phyloP scores from a whole-genome alignment of 495 filamentous ascomycete genomes.

The Aspergillus coremiiformis region DNA sequence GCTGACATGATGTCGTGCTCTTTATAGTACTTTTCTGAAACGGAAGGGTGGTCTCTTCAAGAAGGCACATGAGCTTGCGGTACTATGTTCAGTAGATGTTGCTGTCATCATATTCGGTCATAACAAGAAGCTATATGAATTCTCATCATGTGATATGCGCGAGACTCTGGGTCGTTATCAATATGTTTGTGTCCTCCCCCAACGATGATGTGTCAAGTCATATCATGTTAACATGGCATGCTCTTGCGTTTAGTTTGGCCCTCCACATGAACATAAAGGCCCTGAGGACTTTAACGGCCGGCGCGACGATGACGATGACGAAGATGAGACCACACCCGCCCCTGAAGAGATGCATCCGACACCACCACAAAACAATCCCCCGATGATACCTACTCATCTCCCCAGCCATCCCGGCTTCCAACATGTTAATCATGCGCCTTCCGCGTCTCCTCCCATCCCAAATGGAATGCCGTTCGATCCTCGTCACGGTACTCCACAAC shows the following conservation, averaged over 20 bases:
- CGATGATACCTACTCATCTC: conserved; percentile 68
- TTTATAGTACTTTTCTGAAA: conserved; percentile 90
- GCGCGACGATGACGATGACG: conserved; percentile 80
- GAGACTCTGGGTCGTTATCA: conserved; percentile 80
- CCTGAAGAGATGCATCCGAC: conserved; percentile 50
- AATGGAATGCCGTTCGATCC: conserved; percentile 68
- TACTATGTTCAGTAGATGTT: conserved; percentile 96
- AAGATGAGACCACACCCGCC: conserved; percentile 54
- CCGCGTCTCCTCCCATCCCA: conserved; percentile 80
- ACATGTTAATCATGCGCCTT: conserved; percentile 79
- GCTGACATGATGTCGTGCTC: neutral
- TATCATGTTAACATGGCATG: neutral
- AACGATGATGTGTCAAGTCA: neutral
- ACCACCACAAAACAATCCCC: conserved; percentile 41
- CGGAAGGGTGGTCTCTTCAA: conserved; percentile 98
- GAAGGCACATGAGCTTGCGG: conserved; percentile 97
- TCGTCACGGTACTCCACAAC: conserved; percentile 73
- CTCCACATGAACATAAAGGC: conserved; percentile 91
- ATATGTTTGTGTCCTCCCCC: conserved; percentile 57
- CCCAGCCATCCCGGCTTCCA: conserved; percentile 66
- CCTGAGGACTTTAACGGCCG: conserved; percentile 86
- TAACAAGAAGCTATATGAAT: conserved; percentile 98
- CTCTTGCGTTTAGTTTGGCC: conserved; percentile 60
- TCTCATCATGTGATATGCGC: conserved; percentile 87
- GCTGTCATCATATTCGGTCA: conserved; percentile 97